Conservation (phyloP, 2,329 filamentous ascomycete species). For the Geoglossum cookeanum region DNA sequence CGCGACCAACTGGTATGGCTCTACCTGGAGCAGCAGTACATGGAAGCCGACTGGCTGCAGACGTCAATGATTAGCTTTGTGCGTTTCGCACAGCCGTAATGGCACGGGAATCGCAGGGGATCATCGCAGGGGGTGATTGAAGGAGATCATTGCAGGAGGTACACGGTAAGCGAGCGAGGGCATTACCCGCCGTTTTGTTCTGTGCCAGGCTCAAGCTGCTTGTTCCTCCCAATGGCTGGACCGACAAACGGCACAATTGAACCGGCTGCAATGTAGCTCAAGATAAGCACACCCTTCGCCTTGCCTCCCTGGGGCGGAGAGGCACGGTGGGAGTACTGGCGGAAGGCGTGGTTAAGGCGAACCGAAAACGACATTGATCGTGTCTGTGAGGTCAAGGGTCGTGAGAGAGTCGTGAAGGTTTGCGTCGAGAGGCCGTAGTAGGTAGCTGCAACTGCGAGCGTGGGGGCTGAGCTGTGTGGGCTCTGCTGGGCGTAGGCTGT, state of each 20-base stretch:
- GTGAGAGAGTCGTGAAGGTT: too few species aligned
- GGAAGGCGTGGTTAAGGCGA: neutral
- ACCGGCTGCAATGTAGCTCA: neutral
- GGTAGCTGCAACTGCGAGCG: too few species aligned
- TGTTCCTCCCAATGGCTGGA: neutral
- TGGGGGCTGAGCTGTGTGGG: too few species aligned
- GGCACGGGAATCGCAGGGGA: too few species aligned
- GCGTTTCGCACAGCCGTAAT: too few species aligned
- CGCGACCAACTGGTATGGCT: neutral
- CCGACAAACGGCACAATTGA: slow-evolving; percentile 2
- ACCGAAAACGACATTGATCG: neutral
- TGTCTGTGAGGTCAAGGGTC: neutral
- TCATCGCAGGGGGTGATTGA: too few species aligned
- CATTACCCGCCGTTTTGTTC: neutral
- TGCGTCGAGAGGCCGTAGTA: too few species aligned
- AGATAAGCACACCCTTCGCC: neutral
- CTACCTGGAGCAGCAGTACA: slow-evolving; percentile 1
- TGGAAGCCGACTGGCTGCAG: neutral
- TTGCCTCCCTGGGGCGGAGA: neutral
- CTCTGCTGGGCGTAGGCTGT: too few species aligned
- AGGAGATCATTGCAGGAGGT: too few species aligned
- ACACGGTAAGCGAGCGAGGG: too few species aligned
- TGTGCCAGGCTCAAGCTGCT: neutral
- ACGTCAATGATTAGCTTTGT: neutral
- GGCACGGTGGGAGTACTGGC: slow-evolving; percentile 1